phyloP scores from a whole-genome alignment of 1,284 basidiomycete genomes.

The Papiliotrema fonsecae region DNA sequence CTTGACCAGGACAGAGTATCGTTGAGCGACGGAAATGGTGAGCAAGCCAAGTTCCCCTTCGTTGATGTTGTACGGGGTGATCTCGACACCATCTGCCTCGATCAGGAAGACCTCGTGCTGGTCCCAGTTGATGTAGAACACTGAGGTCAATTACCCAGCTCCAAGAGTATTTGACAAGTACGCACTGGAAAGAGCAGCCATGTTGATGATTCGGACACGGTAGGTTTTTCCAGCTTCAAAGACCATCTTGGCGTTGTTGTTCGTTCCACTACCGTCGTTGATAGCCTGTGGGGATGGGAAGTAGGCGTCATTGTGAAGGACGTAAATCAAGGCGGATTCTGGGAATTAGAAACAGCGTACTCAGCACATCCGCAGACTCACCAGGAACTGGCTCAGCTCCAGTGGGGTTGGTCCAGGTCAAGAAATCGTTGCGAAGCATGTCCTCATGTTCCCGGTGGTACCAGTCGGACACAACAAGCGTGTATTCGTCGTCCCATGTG shows the following conservation, averaged over 20 bases:
- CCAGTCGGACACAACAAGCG: conserved; percentile 78
- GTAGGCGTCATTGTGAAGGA: conserved; percentile 65
- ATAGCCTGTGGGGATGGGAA: conserved; percentile 50
- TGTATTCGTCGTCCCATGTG: conserved; percentile 87
- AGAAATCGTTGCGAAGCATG: conserved; percentile 62
- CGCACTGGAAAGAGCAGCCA: conserved; percentile 49
- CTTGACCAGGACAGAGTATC: conserved; percentile 87
- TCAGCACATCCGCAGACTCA: no score
- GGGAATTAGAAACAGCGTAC: no score
- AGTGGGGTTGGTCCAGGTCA: conserved; percentile 66
- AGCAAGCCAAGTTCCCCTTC: conserved; percentile 55
- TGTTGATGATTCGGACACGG: conserved; percentile 75
- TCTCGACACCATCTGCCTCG: conserved; percentile 81
- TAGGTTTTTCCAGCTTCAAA: conserved; percentile 71
- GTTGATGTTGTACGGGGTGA: conserved; percentile 60
- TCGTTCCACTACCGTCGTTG: conserved; percentile 59
- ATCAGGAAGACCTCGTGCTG: conserved; percentile 88
- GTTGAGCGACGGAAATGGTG: conserved; percentile 75
- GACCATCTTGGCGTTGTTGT: conserved; percentile 73
- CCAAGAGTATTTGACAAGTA: background rate
- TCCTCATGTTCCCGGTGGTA: conserved; percentile 64
- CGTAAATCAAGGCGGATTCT: conserved; percentile 82
- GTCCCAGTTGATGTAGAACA: conserved; percentile 84
- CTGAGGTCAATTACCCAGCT: conserved; percentile 11
- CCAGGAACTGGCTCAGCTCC: conserved; percentile 84